A percentile compares a stretch with the other conserved stretches of the same genome.
Evolutionary conservation across 306 rosid species (phyloP).

Genomic region (Rosa multiflora): DNA sequence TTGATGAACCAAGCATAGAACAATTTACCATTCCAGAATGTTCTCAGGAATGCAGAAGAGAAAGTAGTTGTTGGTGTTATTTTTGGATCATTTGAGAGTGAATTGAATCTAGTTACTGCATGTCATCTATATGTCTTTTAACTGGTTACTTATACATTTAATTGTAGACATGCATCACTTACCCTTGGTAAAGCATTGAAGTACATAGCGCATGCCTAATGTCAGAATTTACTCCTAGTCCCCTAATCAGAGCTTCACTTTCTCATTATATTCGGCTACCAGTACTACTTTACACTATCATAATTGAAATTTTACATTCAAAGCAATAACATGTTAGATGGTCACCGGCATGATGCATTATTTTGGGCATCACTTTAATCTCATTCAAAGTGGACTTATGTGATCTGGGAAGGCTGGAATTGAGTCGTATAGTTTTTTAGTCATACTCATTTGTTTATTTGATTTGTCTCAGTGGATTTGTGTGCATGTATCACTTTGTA

Average conservation of each 20-base stretch:
- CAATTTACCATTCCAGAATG: background rate
- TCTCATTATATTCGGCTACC: background rate
- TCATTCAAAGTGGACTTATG: background rate
- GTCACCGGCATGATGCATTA: background rate
- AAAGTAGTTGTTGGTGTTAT: background rate
- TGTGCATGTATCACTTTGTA: background rate
- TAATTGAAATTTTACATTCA: background rate
- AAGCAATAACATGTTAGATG: background rate
- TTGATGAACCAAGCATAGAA: constrained; percentile 1
- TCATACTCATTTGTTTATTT: background rate
- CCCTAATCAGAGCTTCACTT: background rate
- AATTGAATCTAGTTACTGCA: background rate
- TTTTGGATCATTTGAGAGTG: background rate
- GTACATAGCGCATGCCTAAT: background rate
- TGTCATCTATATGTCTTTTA: background rate
- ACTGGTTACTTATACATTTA: background rate
- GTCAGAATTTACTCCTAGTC: background rate
- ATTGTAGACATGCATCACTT: background rate
- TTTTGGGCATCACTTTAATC: background rate
- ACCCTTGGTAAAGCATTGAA: background rate
- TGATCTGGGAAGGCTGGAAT: background rate
- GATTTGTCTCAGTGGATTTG: background rate
- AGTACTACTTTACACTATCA: background rate
- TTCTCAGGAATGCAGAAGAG: background rate
- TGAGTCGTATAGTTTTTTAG: background rate